Evolutionary conservation across 2,329 filamentous ascomycete species (phyloP).

Genomic region (Anisogramma anomala): DNA sequence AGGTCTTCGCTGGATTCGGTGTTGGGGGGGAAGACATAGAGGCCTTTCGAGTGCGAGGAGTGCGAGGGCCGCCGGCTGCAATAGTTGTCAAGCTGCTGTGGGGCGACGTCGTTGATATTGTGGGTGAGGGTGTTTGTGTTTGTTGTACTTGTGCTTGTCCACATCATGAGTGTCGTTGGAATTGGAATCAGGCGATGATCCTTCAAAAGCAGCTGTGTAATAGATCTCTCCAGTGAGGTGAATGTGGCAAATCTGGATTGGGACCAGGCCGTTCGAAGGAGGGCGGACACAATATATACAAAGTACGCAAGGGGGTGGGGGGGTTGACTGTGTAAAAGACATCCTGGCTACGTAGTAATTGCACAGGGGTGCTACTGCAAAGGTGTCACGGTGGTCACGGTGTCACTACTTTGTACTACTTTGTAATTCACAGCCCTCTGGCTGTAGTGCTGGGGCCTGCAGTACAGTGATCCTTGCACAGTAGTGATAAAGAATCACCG

Average conservation of each 20-base stretch:
- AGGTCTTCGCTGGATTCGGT: conserved; percentile 16
- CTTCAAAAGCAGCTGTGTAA: too few species aligned
- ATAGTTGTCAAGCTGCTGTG: conserved; percentile 17
- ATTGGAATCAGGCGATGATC: background rate
- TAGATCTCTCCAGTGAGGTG: conserved; percentile 1
- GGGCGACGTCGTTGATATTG: conserved; percentile 15
- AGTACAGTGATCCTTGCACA: background rate
- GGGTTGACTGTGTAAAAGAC: conserved; percentile 5
- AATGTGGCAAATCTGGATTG: conserved; percentile 7
- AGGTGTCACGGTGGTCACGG: too few species aligned
- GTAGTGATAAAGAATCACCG: background rate
- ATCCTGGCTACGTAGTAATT: background rate
- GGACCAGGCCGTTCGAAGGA: conserved; percentile 3
- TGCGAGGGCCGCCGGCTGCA: conserved; percentile 6
- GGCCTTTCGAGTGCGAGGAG: conserved; percentile 2
- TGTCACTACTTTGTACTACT: too few species aligned
- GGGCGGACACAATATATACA: conserved; percentile 10
- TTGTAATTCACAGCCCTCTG: too few species aligned
- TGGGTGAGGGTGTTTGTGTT: conserved; percentile 1
- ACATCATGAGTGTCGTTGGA: conserved; percentile 9
- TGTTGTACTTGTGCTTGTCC: conserved; percentile 7
- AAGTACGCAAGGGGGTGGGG: background rate
- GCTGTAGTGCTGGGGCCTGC: background rate
- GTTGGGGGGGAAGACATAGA: conserved; percentile 14
- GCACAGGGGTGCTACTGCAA: too few species aligned